A percentile compares a stretch with the other conserved stretches of the same genome.
These are phyloP conservation scores for Rhytidiadelphus loreus DNA, from an alignment of 225 moss, liverwort and hornwort species.

Conservation along the genomic window DNA sequence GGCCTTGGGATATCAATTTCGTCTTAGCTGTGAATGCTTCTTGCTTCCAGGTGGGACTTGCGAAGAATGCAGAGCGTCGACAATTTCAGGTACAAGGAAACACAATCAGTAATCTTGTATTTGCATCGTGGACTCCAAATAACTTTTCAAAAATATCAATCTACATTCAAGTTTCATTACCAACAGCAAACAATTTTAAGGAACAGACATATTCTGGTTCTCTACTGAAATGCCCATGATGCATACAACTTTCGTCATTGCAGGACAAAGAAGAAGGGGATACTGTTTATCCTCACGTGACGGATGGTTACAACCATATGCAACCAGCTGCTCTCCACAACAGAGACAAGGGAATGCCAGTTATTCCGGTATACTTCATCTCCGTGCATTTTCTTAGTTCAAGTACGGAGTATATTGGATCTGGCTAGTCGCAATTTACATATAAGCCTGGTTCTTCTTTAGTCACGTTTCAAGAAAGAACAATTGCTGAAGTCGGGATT, in stretches of 20 bases:
- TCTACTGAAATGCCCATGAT: not conserved
- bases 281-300: not conserved
- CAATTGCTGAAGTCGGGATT: not conserved
- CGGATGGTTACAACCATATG: not conserved
- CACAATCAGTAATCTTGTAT: not conserved
- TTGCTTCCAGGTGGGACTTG: slow-evolving; percentile 12
- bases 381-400: not conserved
- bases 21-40: not conserved
- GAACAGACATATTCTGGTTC: not conserved
- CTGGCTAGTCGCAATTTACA: not conserved
- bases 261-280: slow-evolving; percentile 10
- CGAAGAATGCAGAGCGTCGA: not conserved
- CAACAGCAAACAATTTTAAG: not conserved
- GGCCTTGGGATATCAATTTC: not conserved
- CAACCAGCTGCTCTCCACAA: not conserved
- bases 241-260: not conserved
- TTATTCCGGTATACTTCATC: not conserved
- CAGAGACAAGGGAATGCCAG: slow-evolving; percentile 4
- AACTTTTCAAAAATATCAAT: not conserved
- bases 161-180: not conserved
- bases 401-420: not conserved
- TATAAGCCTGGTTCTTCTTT: not conserved
- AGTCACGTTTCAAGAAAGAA: not conserved
- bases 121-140: not conserved
- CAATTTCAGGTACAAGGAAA: slow-evolving; percentile 5